Conservation (phyloP, 2,329 filamentous ascomycete genomes). For the Trichoderma harzianum region DNA sequence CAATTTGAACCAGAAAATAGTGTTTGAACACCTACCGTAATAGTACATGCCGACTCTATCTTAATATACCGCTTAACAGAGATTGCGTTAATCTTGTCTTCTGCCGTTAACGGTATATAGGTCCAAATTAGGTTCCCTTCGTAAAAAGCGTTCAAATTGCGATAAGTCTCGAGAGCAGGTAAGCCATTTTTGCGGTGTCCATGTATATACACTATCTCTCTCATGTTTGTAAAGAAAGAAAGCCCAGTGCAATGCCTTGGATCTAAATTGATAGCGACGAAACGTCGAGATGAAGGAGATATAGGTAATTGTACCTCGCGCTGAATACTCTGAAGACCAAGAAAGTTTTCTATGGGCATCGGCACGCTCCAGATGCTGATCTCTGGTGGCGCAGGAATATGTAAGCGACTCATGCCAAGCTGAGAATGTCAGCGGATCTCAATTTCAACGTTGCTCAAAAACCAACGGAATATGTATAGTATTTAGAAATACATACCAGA, state of each 20-base stretch:
- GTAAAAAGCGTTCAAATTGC: background rate
- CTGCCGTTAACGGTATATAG: background rate
- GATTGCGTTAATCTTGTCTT: background rate
- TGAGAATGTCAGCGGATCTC: background rate
- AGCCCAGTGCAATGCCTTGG: background rate
- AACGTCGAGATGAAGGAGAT: background rate
- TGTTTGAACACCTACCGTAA: background rate
- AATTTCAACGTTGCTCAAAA: background rate
- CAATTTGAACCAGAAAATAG: background rate
- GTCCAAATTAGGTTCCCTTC: background rate
- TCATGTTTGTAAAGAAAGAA: background rate
- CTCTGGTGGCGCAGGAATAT: background rate
- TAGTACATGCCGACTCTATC: fast-evolving
- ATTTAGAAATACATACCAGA: background rate
- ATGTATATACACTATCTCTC: background rate
- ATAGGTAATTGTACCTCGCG: too few species aligned
- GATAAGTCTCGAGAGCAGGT: background rate
- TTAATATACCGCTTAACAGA: fast-evolving
- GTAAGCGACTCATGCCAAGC: background rate
- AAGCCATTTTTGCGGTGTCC: background rate
- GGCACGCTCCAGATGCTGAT: background rate
- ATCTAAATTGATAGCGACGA: background rate
- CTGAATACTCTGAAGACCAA: too few species aligned
- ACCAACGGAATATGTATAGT: background rate
- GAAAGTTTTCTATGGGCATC: background rate